Evolutionary conservation across 805 yeast species (phyloP).

Genomic region (Pichia californica): DNA sequence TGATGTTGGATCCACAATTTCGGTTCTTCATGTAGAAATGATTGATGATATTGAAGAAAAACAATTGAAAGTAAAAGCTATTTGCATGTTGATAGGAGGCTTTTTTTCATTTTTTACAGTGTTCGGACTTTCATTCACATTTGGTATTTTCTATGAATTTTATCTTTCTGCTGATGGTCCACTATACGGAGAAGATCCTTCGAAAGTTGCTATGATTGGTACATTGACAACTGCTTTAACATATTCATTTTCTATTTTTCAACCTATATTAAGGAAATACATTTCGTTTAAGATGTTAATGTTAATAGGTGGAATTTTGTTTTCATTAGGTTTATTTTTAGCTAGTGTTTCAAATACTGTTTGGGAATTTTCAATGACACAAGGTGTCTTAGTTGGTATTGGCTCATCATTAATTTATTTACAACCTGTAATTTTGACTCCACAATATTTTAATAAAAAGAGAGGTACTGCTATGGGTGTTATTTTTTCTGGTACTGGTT

Average conservation of each 20-base stretch:
- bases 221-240: conserved; percentile 29
- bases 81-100: neutral
- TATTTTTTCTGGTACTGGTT: conserved; percentile 36
- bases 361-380: conserved; percentile 48
- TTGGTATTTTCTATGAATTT: conserved; percentile 34
- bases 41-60: neutral
- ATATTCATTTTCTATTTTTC: conserved; percentile 26
- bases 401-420: conserved; percentile 44
- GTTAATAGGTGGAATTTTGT: conserved; percentile 24
- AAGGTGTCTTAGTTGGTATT: conserved; percentile 47
- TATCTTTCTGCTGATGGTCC: conserved; percentile 29
- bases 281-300: conserved; percentile 21
- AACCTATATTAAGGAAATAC: conserved; percentile 18
- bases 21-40: too few species aligned
- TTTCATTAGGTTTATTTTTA: conserved; percentile 27
- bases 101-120: conserved; percentile 26
- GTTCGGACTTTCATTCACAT: conserved; percentile 32
- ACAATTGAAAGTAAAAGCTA: neutral
- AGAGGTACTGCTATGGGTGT: conserved; percentile 39
- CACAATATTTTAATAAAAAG: conserved; percentile 52
- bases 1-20: too few species aligned
- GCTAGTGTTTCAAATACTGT: conserved; percentile 11
- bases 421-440: conserved; percentile 43
- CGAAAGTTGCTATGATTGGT: conserved; percentile 31
- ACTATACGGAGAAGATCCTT: conserved; percentile 17